Conservation (phyloP, 371 early-diverging fungal genomes). For the Blakeslea trispora region DNA sequence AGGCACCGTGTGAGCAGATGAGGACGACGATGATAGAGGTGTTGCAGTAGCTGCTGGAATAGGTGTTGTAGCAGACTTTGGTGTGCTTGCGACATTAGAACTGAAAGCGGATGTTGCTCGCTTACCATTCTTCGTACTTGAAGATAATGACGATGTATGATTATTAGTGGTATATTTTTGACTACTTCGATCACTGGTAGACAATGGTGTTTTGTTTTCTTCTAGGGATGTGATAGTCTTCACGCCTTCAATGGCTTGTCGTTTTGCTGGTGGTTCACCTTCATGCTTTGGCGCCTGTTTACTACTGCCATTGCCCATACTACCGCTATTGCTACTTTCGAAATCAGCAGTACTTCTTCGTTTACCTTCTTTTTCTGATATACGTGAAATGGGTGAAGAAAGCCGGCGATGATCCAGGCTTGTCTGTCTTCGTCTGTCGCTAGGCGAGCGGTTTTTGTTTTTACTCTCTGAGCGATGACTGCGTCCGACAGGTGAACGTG, state of each 20-base stretch:
- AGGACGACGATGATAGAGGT: constrained; percentile 2
- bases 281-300: neutral
- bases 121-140: neutral
- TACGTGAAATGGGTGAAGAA: neutral
- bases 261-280: neutral
- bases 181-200: neutral
- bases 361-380: neutral
- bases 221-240: neutral
- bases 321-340: neutral
- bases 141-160: neutral
- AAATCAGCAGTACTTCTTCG: neutral
- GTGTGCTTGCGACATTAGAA: neutral
- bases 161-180: neutral
- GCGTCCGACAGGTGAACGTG: neutral
- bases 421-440: neutral
- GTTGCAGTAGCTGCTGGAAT: neutral
- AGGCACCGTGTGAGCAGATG: neutral
- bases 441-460: neutral
- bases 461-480: neutral
- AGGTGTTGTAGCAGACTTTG: neutral
- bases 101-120: neutral
- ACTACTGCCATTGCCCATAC: too few species aligned
- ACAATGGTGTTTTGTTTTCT: neutral
- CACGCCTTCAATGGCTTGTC: neutral
- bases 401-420: neutral